Evolutionary conservation across 345 rosid species (phyloP).

Genomic region (thale cress (Arabidopsis thaliana)): DNA sequence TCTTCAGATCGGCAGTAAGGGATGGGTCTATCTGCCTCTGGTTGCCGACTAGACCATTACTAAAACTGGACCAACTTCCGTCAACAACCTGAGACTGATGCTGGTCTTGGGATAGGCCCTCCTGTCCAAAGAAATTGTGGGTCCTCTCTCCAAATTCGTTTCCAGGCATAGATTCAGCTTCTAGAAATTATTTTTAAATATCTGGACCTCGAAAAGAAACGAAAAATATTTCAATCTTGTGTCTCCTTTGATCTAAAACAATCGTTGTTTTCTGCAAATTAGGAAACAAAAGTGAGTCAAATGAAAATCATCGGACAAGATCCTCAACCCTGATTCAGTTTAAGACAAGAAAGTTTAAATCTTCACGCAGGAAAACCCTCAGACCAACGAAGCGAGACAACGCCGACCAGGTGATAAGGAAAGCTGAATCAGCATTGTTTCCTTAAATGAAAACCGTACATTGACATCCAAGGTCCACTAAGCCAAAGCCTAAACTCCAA

Average conservation of each 20-base stretch:
- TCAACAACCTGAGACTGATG: slow-evolving; percentile 66
- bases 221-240: slow-evolving; percentile 27
- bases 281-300: no score
- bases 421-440: slow-evolving; percentile 17
- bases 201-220: slow-evolving; percentile 39
- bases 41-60: slow-evolving; percentile 64
- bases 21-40: slow-evolving; percentile 68
- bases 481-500: slow-evolving; percentile 12
- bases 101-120: slow-evolving; percentile 69
- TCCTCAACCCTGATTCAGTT: neutral
- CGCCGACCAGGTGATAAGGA: neutral
- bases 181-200: slow-evolving; percentile 45
- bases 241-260: slow-evolving; percentile 5
- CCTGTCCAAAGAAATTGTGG: slow-evolving; percentile 86
- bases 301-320: slow-evolving; percentile 8
- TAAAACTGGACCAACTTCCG: slow-evolving; percentile 63
- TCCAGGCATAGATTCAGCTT: slow-evolving; percentile 87
- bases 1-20: slow-evolving; percentile 59
- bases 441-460: slow-evolving; percentile 10
- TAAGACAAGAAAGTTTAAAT: neutral
- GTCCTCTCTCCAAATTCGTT: slow-evolving; percentile 92
- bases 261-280: no score
- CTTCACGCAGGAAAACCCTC: no score
- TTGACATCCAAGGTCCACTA: neutral
- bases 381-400: neutral